Evolutionary conservation across 2,329 filamentous ascomycete species (phyloP), one percentile per base, ranked within the genome.

Genomic region (Pseudopithomyces maydicus): DNA sequence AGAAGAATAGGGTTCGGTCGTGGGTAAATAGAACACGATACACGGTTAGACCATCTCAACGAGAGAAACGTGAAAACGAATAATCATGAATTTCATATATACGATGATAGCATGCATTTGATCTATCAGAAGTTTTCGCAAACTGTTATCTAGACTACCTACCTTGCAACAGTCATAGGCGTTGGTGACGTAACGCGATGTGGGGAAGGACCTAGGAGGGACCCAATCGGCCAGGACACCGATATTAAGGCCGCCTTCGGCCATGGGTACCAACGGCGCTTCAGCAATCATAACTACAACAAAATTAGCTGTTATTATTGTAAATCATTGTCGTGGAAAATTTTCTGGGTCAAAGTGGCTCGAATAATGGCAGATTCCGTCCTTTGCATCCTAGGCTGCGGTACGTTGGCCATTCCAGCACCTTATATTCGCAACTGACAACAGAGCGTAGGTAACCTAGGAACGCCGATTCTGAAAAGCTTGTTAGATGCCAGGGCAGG

Each of bases 391-490:
- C 47, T 73, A 2, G 70, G 70, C 19, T 73, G 70, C 54, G 70
- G 69, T 68, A 68, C 29, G 64, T 52, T 17, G 2, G 10, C 15
- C 11, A 20, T 54, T 12, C 22, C 35, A 38, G 12, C 11, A 41
- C 22, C 10, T 33, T 22, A 12, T 8, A 35, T 5, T 10, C 17
- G 20, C 23, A n/a, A 8, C 56, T 62, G 35, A 62, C 45, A 43
- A 3, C 12, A 7, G 11, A 10, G 17, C 26, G n/a, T 42, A 78
- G 77, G 77, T 48, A 78, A 78, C 39, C 63, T 78, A 33, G 75
- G 76, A 29, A 72, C 68, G 2, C 71, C 77, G 15, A 78, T 79
- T 23, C 58, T 79, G 17, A 66, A 68, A 54, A 73, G 72, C 22
- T 54, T 79, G 19, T 49, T 77, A 38, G 64, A 65, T 20, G 61